Conservation (phyloP, 2,329 filamentous ascomycete genomes). For the Pyrenochaeta sp. region DNA sequence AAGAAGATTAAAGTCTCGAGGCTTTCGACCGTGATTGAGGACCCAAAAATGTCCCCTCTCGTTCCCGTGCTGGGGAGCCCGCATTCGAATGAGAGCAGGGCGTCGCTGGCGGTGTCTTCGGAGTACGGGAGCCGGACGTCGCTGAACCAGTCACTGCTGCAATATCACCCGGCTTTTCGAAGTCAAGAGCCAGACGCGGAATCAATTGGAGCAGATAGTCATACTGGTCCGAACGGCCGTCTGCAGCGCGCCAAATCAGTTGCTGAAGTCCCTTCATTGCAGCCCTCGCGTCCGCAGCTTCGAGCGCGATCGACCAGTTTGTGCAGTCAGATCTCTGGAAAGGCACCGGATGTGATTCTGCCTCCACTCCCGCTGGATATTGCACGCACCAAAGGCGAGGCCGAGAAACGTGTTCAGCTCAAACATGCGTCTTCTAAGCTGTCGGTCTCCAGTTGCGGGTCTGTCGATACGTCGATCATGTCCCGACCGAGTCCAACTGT, state of each 20-base stretch:
- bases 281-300: constrained; percentile 21
- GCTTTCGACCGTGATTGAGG: constrained; percentile 50
- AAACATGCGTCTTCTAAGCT: constrained; percentile 44
- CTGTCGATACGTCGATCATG: constrained; percentile 51
- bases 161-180: constrained; percentile 39
- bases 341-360: constrained; percentile 51
- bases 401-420: constrained; percentile 29
- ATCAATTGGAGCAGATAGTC: background rate
- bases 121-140: constrained; percentile 27
- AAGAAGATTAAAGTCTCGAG: constrained; percentile 34
- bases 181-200: constrained; percentile 11
- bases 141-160: constrained; percentile 36
- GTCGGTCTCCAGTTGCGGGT: constrained; percentile 51
- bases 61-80: constrained; percentile 26
- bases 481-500: constrained; percentile 47
- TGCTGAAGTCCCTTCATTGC: constrained; percentile 24
- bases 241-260: constrained; percentile 36
- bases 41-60: constrained; percentile 43
- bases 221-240: constrained; percentile 15
- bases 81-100: constrained; percentile 10
- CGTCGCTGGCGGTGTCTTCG: constrained; percentile 17
- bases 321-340: constrained; percentile 38
- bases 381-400: constrained; percentile 33
- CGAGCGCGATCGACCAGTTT: constrained; percentile 37
- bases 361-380: constrained; percentile 52